Base-by-base conservation (phyloP, 1,139 yeast species). In the Diutina ranongensis region DNA sequence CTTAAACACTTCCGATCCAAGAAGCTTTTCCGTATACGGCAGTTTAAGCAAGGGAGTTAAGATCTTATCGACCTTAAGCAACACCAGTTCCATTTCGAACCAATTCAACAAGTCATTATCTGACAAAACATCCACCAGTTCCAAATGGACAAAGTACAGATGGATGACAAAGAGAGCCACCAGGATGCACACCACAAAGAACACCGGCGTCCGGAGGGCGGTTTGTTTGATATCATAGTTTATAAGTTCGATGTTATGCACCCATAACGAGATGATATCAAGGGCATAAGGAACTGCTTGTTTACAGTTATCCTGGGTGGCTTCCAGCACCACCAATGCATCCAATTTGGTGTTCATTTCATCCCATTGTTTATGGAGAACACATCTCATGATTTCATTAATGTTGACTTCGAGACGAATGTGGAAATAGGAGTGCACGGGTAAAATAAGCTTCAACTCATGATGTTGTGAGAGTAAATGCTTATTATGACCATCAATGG, bases 181-280 rank as follows among this genome's bases (percentile, higher is more conserved):
- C 55, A 80, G 80, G 25, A 81, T 69, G 56, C 85, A 79, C 1
- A 85, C 78, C 40, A 81, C 73, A 55, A 83, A 80, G 57, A 81
- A 80, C 16, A 82, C 83, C 2, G 92, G 92, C 0, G 89, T 81
- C 52, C 86, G 68, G 45, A 80, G 71, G 0, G 84, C 74, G 0
- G 83, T 77, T 55, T 76, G 74, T 49, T 76, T 78, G 2, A 82
- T 77, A 57, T 80, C 82, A 18, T 38, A 38, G 48, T 75, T 74
- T 25, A 72, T 72, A 45, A 77, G 74, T 13, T 80, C 73, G 27
- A 81, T 79, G 45, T 80, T 78, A 50, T 79, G 82, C 44, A 76
- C 74, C 92, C 92, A 83, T 44, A 82, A 64, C 48, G 77, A 74
- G 48, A 83, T 65, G 25, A 81, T 74, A 49, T 76, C 81, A 40